Conservation (phyloP, 2,329 filamentous ascomycete genomes). For the Colletotrichum shisoi region DNA sequence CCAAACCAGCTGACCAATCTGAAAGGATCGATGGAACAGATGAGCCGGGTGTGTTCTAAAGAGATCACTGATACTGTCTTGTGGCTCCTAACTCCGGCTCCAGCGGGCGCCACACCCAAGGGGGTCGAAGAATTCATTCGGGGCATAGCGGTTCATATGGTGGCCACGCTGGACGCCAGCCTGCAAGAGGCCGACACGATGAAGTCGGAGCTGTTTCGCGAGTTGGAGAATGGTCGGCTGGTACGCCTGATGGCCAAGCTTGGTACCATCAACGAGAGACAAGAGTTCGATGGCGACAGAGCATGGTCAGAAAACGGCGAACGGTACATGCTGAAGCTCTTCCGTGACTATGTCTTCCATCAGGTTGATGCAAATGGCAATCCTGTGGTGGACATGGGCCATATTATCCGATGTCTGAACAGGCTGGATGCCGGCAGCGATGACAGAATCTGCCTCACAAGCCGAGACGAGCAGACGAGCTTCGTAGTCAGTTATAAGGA, state of each 20-base stretch:
- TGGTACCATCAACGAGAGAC: slow-evolving; percentile 86
- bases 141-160: slow-evolving; percentile 79
- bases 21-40: slow-evolving; percentile 75
- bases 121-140: slow-evolving; percentile 80
- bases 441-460: slow-evolving; percentile 85
- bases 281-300: slow-evolving; percentile 78
- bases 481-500: slow-evolving; percentile 92
- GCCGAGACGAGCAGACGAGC: slow-evolving; percentile 87
- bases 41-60: slow-evolving; percentile 77
- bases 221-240: slow-evolving; percentile 88
- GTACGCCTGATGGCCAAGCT: slow-evolving; percentile 83
- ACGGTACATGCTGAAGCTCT: slow-evolving; percentile 90
- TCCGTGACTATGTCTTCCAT: slow-evolving; percentile 97
- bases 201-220: slow-evolving; percentile 74
- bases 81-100: slow-evolving; percentile 78
- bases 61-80: slow-evolving; percentile 80
- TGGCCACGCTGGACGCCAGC: slow-evolving; percentile 76
- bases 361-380: slow-evolving; percentile 87
- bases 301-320: slow-evolving; percentile 93
- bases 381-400: slow-evolving; percentile 83
- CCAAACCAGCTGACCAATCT: slow-evolving; percentile 65
- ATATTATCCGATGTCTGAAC: slow-evolving; percentile 86
- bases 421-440: slow-evolving; percentile 91
- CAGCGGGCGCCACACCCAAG: slow-evolving; percentile 65
- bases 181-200: slow-evolving; percentile 82